Base-by-base conservation (phyloP, 495 filamentous ascomycete genomes). In the Tuber indicum region DNA sequence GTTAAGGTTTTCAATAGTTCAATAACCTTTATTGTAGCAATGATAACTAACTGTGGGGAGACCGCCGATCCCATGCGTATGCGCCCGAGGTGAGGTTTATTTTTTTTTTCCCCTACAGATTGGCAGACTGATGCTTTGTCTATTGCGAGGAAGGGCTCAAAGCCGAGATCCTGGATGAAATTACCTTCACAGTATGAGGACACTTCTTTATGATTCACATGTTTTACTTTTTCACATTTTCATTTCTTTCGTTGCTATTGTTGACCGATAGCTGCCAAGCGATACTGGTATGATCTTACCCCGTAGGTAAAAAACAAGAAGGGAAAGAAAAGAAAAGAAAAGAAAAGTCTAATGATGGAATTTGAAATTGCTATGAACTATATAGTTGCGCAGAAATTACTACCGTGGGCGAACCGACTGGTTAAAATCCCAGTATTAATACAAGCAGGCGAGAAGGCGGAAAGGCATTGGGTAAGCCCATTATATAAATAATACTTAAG, bases 141-240 rank as follows among this genome's bases (percentile, higher is more conserved):
- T 93, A 92, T 82, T 92, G 89, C 73, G 91, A 93, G 81, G 91
- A 90, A 36, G 91, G 91, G 0, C 93, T 93, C 81, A 85, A 87
- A 72, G 90, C 89, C 41, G 91, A 92, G 83, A 90, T 90, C 10
- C 84, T 93, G 71, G 90, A 90, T 2, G 91, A 93, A 84, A 90
- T 90, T 32, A 90, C 92, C 73, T 87, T 94, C 74, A 88, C 85
- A 92, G 85, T 88, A 91, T 85, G 90, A 92, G 83, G 87, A 87
- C 49, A 87, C 92, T 81, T 90, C 90, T 16, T 79, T 91, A 42
- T 92, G 75, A 84, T 41, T 21, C 21, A 42, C 26, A 16, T 32
- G 0, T 36, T 36, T 17, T 32, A 10, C 23, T 10, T 9, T 10
- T 12, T 12, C 49, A 58, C 26, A 16, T 36, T 66, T 66, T 10